Evolutionary conservation across 1,284 basidiomycete species (phyloP).

Genomic region (Cryptococcus neoformans): DNA sequence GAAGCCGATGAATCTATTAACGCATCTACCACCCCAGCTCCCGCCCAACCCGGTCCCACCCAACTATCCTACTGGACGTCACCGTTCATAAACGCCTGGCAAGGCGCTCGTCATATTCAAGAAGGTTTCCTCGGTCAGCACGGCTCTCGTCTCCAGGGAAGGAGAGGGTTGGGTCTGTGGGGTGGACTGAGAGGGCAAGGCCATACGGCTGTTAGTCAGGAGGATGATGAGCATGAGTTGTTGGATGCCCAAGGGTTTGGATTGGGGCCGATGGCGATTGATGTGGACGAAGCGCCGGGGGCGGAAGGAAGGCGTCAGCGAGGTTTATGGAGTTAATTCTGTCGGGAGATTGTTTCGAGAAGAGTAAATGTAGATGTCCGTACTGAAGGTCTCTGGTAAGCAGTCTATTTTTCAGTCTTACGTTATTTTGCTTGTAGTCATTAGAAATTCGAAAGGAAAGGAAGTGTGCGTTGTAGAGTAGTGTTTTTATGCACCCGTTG

Average conservation of each 20-base stretch:
- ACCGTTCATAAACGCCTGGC: slow-evolving; percentile 28
- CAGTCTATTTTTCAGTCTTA: too few relatives aligned
- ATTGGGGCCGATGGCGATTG: slow-evolving; percentile 30
- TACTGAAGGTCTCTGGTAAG: background rate
- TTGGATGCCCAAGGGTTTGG: slow-evolving; percentile 43
- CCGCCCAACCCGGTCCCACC: slow-evolving; percentile 19
- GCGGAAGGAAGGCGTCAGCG: slow-evolving; percentile 7
- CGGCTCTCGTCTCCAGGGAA: slow-evolving; percentile 12
- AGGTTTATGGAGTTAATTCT: slow-evolving; percentile 18
- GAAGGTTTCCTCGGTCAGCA: slow-evolving; percentile 43
- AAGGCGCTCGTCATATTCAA: slow-evolving; percentile 36
- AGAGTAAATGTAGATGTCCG: background rate
- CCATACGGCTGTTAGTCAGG: slow-evolving; percentile 27
- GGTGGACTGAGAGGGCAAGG: slow-evolving; percentile 20
- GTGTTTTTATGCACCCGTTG: too few relatives aligned
- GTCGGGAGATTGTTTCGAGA: background rate
- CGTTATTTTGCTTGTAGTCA: background rate
- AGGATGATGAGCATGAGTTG: slow-evolving; percentile 31
- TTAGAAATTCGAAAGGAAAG: background rate
- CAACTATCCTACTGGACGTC: slow-evolving; percentile 35
- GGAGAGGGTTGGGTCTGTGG: background rate
- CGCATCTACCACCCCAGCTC: slow-evolving; percentile 9
- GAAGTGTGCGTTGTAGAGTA: too few relatives aligned
- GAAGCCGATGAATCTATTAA: slow-evolving; percentile 8
- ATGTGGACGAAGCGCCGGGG: slow-evolving; percentile 8